phyloP scores from a whole-genome alignment of 1,139 yeast genomes.

The Diutina siamensis region DNA sequence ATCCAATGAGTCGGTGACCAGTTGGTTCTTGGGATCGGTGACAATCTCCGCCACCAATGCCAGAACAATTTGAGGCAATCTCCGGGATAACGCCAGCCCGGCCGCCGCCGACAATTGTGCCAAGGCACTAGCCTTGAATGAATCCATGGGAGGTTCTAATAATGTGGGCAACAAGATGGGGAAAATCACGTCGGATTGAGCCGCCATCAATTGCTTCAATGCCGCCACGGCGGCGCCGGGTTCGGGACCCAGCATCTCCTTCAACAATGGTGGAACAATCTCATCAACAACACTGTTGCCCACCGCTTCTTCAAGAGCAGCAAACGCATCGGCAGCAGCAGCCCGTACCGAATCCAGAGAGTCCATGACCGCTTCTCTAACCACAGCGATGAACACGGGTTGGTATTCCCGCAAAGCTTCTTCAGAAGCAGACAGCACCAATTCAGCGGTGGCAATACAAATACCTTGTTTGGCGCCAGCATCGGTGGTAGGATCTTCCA shows the following conservation, averaged over 20 bases:
- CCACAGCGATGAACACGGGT: constrained; percentile 57
- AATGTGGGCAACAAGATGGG: constrained; percentile 86
- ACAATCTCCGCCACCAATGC: constrained; percentile 57
- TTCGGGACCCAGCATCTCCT: constrained; percentile 53
- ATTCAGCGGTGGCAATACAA: constrained; percentile 83
- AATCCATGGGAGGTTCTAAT: constrained; percentile 70
- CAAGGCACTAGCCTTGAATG: constrained; percentile 75
- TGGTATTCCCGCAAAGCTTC: constrained; percentile 59
- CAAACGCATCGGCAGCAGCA: constrained; percentile 89
- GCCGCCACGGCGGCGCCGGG: constrained; percentile 71
- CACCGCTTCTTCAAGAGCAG: constrained; percentile 65
- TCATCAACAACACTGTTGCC: constrained; percentile 86
- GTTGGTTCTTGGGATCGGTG: constrained; percentile 23
- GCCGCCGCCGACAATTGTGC: constrained; percentile 89
- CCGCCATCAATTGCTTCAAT: constrained; percentile 83
- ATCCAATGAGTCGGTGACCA: constrained; percentile 47
- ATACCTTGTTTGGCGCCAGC: constrained; percentile 90
- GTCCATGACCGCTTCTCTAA: constrained; percentile 73
- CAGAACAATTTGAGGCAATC: constrained; percentile 61
- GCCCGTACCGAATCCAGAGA: constrained; percentile 63
- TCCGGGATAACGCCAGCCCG: constrained; percentile 67
- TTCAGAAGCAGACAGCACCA: constrained; percentile 61
- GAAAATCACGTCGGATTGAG: constrained; percentile 84
- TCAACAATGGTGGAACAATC: constrained; percentile 73
- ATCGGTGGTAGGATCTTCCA: constrained; percentile 19